Base-by-base conservation (phyloP, 257 asterid species). In the Misopates orontium region DNA sequence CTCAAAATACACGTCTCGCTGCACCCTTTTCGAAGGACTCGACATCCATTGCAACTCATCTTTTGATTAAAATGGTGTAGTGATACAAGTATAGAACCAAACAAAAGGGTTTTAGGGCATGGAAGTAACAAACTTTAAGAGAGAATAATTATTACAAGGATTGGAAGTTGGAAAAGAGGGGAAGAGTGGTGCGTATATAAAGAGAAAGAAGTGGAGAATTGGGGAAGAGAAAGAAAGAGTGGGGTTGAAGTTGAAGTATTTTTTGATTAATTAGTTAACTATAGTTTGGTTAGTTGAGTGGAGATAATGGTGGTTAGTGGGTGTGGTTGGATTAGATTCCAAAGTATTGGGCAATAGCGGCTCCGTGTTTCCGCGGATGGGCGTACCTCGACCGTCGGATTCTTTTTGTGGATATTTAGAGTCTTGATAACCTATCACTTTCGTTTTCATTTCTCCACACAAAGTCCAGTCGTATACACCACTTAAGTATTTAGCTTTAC, bases 1-100 rank as follows among this genome's bases (percentile, higher is more conserved):
- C 87, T 14, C 1, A 85, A 28, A 20, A 71, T 71, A 67, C 89
- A 85, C 19, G 72, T 57, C n/a, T 80, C 84, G 20, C 83, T 80
- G 78, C 93, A 85, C 0, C 93, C 93, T 32, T 83, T 85, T 3
- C 93, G 75, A n/a, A 85, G 93, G 32, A 85, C 83, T 18, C 93
- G 80, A 77, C 93, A 85, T 9, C 93, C 93, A 65, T 85, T 83
- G 77, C 93, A 85, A 68, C 93, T 85, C 93, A 85, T 79, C 20
- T 49, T 54, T 4, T 19, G 16, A 15, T 44, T 2, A 32, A 4
- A 48, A 56, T 36, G 47, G n/a, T 36, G 18, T 31, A 28, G 24
- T 51, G 0, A 7, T 24, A 15, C 4, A 18, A 17, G n/a, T n/a
- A 17, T 40, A 32, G 66, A 25, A 57, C 22, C n/a, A 44, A 10